phyloP scores from a whole-genome alignment of 805 yeast species.

The Kodamaea jinghongensis region DNA sequence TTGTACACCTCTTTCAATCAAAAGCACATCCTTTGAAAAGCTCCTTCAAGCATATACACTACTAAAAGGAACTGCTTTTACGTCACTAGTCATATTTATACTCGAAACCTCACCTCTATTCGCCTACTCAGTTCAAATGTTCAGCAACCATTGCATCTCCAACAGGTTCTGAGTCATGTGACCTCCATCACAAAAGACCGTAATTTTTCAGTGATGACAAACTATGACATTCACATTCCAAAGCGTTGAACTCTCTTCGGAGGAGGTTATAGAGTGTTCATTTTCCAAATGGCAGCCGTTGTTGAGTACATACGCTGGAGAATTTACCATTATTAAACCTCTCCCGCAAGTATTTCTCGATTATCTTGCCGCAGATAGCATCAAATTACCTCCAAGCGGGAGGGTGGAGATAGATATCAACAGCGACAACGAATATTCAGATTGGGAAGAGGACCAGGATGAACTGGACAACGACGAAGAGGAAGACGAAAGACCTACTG shows the following conservation, averaged over 20 bases:
- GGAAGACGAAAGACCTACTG: slow-evolving; percentile 27
- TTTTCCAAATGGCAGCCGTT: slow-evolving; percentile 34
- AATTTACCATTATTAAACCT: slow-evolving; percentile 28
- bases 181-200: not conserved
- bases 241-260: slow-evolving; percentile 21
- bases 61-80: no score
- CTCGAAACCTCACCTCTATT: no score
- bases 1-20: no score
- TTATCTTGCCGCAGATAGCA: slow-evolving; percentile 58
- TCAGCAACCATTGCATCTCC: no score
- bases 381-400: slow-evolving; percentile 42
- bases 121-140: no score
- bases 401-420: slow-evolving; percentile 19
- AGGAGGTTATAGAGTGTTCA: slow-evolving; percentile 32
- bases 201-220: not conserved
- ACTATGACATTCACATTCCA: slow-evolving; percentile 24
- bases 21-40: no score
- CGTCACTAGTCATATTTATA: no score
- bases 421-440: slow-evolving; percentile 68
- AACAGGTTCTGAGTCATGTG: no score
- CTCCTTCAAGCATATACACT: no score
- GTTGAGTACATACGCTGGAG: slow-evolving; percentile 20
- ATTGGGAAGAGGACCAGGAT: slow-evolving; percentile 57
- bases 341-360: slow-evolving; percentile 34
- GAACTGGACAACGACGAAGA: not conserved